phyloP scores from a whole-genome alignment of 768 basidiomycete genomes.

The Grammothele lineata region DNA sequence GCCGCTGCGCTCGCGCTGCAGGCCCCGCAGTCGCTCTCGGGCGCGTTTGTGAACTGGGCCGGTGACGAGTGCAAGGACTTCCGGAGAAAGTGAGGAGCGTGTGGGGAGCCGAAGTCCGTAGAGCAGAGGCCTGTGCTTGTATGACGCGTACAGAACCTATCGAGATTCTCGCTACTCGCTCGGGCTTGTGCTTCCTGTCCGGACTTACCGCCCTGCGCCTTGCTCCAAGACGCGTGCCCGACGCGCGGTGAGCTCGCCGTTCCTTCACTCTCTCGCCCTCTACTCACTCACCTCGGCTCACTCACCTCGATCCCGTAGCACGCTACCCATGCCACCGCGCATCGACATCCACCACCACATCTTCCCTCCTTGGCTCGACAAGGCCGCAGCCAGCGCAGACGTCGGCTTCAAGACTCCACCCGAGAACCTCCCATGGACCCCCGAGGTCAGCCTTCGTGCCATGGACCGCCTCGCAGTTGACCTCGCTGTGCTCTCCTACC shows the following conservation, averaged over 20 bases:
- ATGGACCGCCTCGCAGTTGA: conserved; percentile 61
- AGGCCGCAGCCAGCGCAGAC: conserved; percentile 38
- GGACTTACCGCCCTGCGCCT: no score
- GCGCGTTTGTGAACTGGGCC: conserved; percentile 81
- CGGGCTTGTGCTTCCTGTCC: no score
- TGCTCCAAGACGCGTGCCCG: no score
- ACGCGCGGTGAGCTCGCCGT: no score
- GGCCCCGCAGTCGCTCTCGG: conserved; percentile 60
- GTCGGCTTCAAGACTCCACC: conserved; percentile 61
- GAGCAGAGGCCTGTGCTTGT: no score
- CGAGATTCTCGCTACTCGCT: no score
- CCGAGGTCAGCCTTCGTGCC: conserved; percentile 50
- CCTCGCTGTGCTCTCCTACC: conserved; percentile 62
- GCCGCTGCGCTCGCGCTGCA: conserved; percentile 71
- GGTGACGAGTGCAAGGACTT: conserved; percentile 61
- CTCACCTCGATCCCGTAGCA: no score
- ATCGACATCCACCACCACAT: conserved; percentile 80
- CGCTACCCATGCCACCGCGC: conserved; percentile 6
- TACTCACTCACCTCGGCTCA: no score
- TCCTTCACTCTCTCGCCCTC: no score
- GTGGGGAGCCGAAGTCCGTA: no score
- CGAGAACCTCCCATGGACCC: conserved; percentile 64
- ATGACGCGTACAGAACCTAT: no score
- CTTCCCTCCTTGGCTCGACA: conserved; percentile 50
- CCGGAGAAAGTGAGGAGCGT: conserved; percentile 23